These are phyloP conservation scores for Kregervanrija delftensis DNA, from an alignment of 805 yeast species.

Conservation along the genomic window DNA sequence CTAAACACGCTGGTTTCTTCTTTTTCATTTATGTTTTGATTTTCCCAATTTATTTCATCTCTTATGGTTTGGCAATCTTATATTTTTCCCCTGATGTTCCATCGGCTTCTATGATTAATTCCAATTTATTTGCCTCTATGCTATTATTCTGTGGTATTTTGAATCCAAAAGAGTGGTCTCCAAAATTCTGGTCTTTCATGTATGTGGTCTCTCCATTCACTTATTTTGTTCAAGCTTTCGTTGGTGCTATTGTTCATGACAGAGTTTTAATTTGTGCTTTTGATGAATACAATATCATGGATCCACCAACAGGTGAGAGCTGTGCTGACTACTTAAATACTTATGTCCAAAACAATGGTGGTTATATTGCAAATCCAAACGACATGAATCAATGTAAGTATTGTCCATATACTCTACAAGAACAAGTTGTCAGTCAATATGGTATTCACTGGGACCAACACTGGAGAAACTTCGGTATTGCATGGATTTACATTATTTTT, in stretches of 20 bases:
- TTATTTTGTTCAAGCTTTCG: slow-evolving; percentile 56
- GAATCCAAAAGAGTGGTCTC: slow-evolving; percentile 52
- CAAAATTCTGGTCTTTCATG: slow-evolving; percentile 81
- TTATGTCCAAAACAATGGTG: slow-evolving; percentile 38
- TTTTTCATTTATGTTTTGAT: slow-evolving; percentile 28
- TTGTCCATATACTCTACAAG: slow-evolving; percentile 39
- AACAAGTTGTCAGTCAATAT: slow-evolving; percentile 36
- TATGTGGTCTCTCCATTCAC: slow-evolving; percentile 65
- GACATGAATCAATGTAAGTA: slow-evolving; percentile 42
- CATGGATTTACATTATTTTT: slow-evolving; percentile 50
- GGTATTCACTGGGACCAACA: slow-evolving; percentile 39
- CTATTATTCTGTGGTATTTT: slow-evolving; percentile 64
- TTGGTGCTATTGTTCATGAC: slow-evolving; percentile 42
- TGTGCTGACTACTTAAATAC: slow-evolving; percentile 47
- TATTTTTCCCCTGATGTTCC: slow-evolving; percentile 61
- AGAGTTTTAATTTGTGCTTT: slow-evolving; percentile 41
- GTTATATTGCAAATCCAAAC: slow-evolving; percentile 49
- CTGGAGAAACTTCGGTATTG: slow-evolving; percentile 65
- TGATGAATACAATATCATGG: slow-evolving; percentile 41
- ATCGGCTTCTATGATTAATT: slow-evolving; percentile 54
- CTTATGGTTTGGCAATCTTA: slow-evolving; percentile 48
- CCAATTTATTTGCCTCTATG: slow-evolving; percentile 50
- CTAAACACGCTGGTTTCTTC: slow-evolving; percentile 42
- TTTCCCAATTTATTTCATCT: slow-evolving; percentile 40
- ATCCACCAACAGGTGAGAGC: slow-evolving; percentile 60